Evolutionary conservation across 345 rosid genomes (phyloP), one percentile per base, ranked within the genome.

Genomic region (Gossypium bickii): DNA sequence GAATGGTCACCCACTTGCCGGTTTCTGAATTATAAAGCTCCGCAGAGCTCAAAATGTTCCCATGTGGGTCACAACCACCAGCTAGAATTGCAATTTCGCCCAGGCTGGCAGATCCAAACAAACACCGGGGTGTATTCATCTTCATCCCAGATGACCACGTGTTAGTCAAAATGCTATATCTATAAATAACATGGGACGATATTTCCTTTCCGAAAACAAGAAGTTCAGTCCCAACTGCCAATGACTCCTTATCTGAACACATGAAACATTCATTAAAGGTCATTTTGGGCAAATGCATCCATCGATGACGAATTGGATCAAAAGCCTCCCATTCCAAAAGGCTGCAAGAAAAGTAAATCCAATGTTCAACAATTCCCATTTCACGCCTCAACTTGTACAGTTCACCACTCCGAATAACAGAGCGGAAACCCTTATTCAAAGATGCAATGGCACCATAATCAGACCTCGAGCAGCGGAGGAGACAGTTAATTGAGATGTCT

Each of bases 261-360:
- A 74, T 77, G 76, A 88, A 88, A 74, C 87, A 87, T 22, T 87
- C 85, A 60, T 83, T 83, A 53, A 89, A 70, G 70, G 74, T 85
- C 90, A 94, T 85, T 58, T 65, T 82, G 11, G 97, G 98, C 78
- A 94, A 76, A 77, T 75, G 81, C 90, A 88, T 87, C 95, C 97
- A 92, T 41, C 87, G 80, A 27, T 76, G 7, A 45, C 76, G 77
- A 60, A 80, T 61, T 3, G 98, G 97, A 81, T 92, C 97, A 77
- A 86, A 90, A 49, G 90, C 90, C 78, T 88, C 95, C 98, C 98
- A 94, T 70, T 89, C 86, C 38, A 82, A 74, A 63, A 86, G 84
- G 67, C 81, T 79, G 75, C 97, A 88, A 0, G 97, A 89, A 81
- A 92, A 88, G 76, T 90, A 94, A 7, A 91, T 84, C 98, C 98